Base-by-base conservation (phyloP, 1,139 yeast species). In the Komagataea norvegica region DNA sequence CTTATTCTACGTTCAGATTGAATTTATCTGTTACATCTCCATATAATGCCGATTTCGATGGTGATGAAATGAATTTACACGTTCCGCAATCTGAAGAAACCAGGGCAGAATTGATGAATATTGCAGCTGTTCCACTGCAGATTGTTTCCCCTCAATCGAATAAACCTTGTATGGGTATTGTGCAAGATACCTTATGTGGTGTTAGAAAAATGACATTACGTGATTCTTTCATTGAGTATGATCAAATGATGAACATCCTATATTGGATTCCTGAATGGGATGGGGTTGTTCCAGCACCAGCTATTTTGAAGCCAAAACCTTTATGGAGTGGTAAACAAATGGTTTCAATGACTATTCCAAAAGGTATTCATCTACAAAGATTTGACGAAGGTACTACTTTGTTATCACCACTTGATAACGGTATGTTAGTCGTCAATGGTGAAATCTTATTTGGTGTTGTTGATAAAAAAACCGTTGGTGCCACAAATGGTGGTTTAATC, bases 141-240 rank as follows among this genome's bases (percentile, higher is more conserved):
- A 93, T 91, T 72, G 95, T 91, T 30, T 89, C 97, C 14, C 96
- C 99, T 13, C 99, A 91, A 66, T 86, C 96, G 3, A 91, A 93
- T 64, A 93, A 91, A 65, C 99, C 99, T 24, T 96, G 94, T 50
- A 91, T 91, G 99, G 99, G 98, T 69, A 91, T 91, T 70, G 98
- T 91, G 46, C 99, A 91, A 69, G 99, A 91, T 65, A 89, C 99
- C 0, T 69, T 91, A 50, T 88, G 96, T 75, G 99, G 98, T 70
- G 74, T 91, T 43, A 82, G 98, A 66, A 91, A 93, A 60, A 77
- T 91, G 85, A 89, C 98, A 1, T 68, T 86, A 47, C 80, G 96
- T 59, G 98, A 91, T 59, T 76, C 70, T 29, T 91, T 88, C 56
- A 70, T 93, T 44, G 96, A 86, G 50, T 86, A 81, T 58, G 95